Percentiles rank a stretch among this genome's conserved stretches.
These are phyloP conservation scores for Aureobasidium uvarum DNA, from an alignment of 2,329 filamentous ascomycete genomes.

Conservation along the genomic window DNA sequence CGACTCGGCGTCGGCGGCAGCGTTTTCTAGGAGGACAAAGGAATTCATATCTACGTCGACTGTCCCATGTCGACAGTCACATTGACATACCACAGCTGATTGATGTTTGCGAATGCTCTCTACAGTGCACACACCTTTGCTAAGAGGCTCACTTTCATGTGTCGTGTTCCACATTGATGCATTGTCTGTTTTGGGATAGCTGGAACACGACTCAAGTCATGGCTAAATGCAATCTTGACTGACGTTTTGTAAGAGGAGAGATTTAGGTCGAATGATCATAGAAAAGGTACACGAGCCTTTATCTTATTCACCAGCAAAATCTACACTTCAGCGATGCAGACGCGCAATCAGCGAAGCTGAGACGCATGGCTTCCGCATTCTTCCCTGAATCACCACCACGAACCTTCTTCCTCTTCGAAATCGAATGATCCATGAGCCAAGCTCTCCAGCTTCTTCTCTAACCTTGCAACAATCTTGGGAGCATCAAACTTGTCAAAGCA, in stretches of 20 bases:
- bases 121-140: no score
- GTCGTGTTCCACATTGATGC: neutral
- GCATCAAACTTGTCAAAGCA: conserved; percentile 11
- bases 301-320: no score
- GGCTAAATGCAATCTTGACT: no score
- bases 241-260: no score
- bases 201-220: neutral
- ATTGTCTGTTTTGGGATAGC: neutral
- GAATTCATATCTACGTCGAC: no score
- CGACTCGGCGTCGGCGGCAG: no score
- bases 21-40: no score
- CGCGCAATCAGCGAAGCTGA: neutral
- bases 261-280: neutral
- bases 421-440: neutral
- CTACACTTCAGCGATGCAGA: neutral
- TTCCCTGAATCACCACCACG: neutral
- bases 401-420: neutral
- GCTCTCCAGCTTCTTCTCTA: neutral
- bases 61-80: no score
- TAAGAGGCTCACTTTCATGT: neutral
- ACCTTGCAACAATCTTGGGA: neutral
- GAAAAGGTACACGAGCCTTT: no score
- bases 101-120: no score
- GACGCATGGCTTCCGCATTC: neutral
- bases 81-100: no score